A percentile compares a stretch with the other conserved stretches of the same genome.
Conservation (phyloP, 257 asterid species). For the Ajuga chamaepitys region DNA sequence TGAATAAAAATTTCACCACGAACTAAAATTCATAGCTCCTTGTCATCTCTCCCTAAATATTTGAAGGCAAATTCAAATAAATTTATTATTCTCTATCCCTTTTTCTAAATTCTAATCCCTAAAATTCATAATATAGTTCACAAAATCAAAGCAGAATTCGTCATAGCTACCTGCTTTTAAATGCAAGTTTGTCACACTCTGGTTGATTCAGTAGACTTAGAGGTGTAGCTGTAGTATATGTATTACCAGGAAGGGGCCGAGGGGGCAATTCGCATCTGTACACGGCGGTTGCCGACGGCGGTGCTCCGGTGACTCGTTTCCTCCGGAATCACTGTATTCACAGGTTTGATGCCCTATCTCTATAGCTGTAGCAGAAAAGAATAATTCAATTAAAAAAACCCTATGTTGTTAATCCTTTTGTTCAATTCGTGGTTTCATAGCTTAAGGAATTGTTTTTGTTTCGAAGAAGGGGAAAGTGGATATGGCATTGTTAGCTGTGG, state of each 20-base stretch:
- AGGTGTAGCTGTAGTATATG: slow-evolving; percentile 9
- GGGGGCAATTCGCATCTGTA: not conserved
- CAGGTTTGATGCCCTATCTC: slow-evolving; percentile 26
- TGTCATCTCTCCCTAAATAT: slow-evolving; percentile 9
- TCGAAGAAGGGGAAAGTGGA: not conserved
- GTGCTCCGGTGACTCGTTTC: slow-evolving; percentile 4
- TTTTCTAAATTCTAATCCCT: slow-evolving; percentile 1
- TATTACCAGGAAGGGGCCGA: not conserved
- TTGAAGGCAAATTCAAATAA: slow-evolving; percentile 16
- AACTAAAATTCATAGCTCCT: too few relatives aligned
- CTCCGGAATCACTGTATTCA: slow-evolving; percentile 9
- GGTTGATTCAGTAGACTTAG: slow-evolving; percentile 8
- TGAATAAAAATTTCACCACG: not conserved
- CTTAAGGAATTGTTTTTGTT: not conserved
- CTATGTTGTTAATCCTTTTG: slow-evolving; percentile 12
- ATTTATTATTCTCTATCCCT: not conserved
- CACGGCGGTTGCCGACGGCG: slow-evolving; percentile 9
- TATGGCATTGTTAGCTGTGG: slow-evolving; percentile 9
- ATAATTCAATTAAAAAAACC: slow-evolving; percentile 3
- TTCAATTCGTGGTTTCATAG: slow-evolving; percentile 3
- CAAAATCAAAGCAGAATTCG: slow-evolving; percentile 14
- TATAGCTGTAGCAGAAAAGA: not conserved
- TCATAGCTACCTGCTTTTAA: slow-evolving; percentile 14
- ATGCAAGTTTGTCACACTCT: slow-evolving; percentile 14
- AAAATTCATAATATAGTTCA: not conserved